Base-by-base conservation (phyloP, 2,329 filamentous ascomycete species). In the Aspergillus alliaceus region DNA sequence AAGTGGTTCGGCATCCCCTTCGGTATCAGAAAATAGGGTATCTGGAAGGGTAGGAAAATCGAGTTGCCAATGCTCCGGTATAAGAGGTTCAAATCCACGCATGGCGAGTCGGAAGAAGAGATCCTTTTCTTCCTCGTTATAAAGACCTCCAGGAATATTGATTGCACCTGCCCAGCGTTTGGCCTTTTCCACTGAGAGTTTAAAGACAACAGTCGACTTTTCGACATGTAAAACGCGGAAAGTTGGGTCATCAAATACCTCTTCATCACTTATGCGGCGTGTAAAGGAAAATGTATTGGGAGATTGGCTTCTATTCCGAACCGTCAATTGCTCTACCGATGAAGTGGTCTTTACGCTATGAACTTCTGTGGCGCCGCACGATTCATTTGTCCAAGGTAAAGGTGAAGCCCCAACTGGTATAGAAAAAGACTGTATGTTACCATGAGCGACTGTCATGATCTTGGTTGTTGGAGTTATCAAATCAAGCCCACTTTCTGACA, bases 31-130 rank as follows among this genome's bases (percentile, higher is more conserved):
- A 69, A 86, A 86, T 1, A 86, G 68, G 8, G 76, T 73, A 8
- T 79, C 74, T 2, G 84, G 84, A 14, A 86, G 66, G 15, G 79
- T 83, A 8, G 72, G 70, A 59, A 85, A 85, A 60, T 86, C 83
- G 50, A 77, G 68, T 44, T 75, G 72, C 82, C 83, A 86, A 58
- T 73, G 72, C 12, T 69, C 66, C 1, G 82, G 82, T 12, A 86
- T 66, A 1, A 86, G 68, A 9, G 84, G 80, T 69, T 86, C 83
- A 52, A 79, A 80, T 15, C 84, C 84, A 40, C 84, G 81, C 72
- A 81, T 78, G 6, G 77, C 77, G 29, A 86, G 76, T 56, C 80
- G 80, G 56, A 80, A 78, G 61, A 81, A 81, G 2, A 86, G 71
- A 32, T 78, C 77, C 39, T 80, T 77, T 54, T 85, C 82, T 52